Evolutionary conservation across 2,329 filamentous ascomycete genomes (phyloP).

Genomic region (Clarireedia homoeocarpa): DNA sequence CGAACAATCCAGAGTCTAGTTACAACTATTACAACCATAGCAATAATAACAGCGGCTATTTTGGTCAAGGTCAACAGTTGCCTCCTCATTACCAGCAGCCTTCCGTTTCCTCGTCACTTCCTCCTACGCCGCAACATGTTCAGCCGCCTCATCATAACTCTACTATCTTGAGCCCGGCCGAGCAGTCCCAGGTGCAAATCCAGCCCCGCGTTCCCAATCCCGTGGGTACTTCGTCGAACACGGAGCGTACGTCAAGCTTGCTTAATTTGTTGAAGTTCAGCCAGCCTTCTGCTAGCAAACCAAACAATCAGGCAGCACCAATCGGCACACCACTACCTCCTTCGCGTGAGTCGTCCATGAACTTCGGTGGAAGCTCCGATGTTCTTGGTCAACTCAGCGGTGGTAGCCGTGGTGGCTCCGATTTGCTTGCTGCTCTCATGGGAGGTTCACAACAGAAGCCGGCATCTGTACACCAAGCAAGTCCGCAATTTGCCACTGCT

Average conservation of each 20-base stretch:
- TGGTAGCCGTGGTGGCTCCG: conserved; percentile 17
- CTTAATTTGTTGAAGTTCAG: conserved; percentile 60
- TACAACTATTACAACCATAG: conserved; percentile 28
- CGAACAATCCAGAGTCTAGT: conserved; percentile 22
- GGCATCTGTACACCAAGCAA: conserved; percentile 6
- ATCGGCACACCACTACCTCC: conserved; percentile 26
- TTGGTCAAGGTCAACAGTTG: conserved; percentile 21
- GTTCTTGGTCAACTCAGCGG: conserved; percentile 14
- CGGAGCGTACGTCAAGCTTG: conserved; percentile 47
- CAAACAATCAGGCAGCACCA: conserved; percentile 18
- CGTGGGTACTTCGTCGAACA: conserved; percentile 29
- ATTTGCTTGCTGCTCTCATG: conserved; percentile 29
- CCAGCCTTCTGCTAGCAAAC: conserved; percentile 32
- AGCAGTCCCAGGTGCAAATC: conserved; percentile 25
- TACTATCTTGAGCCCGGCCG: conserved; percentile 50
- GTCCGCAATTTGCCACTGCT: conserved; percentile 19
- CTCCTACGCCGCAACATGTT: conserved; percentile 45
- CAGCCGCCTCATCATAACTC: conserved; percentile 49
- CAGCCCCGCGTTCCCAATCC: conserved; percentile 31
- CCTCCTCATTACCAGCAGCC: conserved; percentile 42
- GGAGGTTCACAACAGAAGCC: conserved; percentile 20
- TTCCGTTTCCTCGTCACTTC: conserved; percentile 49
- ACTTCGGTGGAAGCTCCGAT: conserved; percentile 17
- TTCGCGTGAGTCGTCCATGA: conserved; percentile 23
- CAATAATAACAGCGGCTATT: conserved; percentile 21